A percentile compares a stretch with the other conserved stretches of the same genome.
phyloP scores from a whole-genome alignment of 2,329 filamentous ascomycete species.

The Fusarium torreyae region DNA sequence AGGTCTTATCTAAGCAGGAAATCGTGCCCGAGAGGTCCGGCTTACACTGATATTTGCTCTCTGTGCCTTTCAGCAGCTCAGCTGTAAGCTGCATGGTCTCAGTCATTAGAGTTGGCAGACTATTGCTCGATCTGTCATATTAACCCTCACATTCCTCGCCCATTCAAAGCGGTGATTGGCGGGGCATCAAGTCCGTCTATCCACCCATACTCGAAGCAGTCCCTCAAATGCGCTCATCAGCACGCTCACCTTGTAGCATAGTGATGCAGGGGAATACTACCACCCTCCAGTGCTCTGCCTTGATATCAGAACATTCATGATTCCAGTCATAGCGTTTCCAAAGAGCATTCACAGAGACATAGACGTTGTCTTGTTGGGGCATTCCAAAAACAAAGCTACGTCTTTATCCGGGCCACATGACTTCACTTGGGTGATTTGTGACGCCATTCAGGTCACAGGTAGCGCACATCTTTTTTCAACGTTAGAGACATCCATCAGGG shows the following conservation, averaged over 20 bases:
- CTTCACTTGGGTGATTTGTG: constrained; percentile 49
- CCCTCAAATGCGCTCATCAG: constrained; percentile 12
- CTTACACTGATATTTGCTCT: not conserved
- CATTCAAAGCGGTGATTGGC: constrained; percentile 16
- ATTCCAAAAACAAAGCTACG: constrained; percentile 26
- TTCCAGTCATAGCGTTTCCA: not conserved
- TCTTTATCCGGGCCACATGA: constrained; percentile 43
- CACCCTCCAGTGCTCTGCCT: constrained; percentile 2
- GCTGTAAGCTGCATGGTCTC: not conserved
- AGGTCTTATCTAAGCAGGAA: not conserved
- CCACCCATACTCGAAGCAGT: constrained; percentile 4
- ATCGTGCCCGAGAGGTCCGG: not conserved
- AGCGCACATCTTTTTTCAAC: constrained; percentile 32
- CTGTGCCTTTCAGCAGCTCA: not conserved
- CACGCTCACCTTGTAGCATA: constrained; percentile 10
- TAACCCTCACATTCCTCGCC: constrained; percentile 2
- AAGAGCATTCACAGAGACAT: constrained; percentile 17
- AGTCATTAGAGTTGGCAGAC: constrained; percentile 3
- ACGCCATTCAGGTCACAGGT: constrained; percentile 50
- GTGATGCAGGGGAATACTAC: constrained; percentile 32
- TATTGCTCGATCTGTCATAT: constrained; percentile 6
- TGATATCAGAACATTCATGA: not conserved
- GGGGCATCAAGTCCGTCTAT: constrained; percentile 10
- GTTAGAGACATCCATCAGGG: constrained; percentile 28
- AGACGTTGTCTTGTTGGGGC: constrained; percentile 39